These are phyloP conservation scores for Penicillium turbatum DNA, from an alignment of 495 filamentous ascomycete genomes.

Conservation along the genomic window DNA sequence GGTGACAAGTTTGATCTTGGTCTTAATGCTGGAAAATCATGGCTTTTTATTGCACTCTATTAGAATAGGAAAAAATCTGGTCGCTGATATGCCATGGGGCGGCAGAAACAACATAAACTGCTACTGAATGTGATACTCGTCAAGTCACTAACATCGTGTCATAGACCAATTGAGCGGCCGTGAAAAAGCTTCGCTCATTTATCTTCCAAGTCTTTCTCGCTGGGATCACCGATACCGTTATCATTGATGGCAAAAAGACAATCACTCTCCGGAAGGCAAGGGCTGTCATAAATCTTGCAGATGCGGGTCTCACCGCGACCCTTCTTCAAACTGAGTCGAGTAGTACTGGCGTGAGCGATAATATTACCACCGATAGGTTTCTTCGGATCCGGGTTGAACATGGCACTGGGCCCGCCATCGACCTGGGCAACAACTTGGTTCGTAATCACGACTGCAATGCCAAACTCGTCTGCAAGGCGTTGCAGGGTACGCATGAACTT, in stretches of 20 bases:
- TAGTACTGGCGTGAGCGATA: constrained; percentile 95
- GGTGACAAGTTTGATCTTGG: neutral
- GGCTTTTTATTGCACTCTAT: neutral
- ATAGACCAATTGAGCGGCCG: neutral
- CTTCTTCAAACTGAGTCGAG: constrained; percentile 85
- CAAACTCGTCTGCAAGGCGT: constrained; percentile 93
- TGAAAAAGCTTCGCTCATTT: constrained; percentile 34
- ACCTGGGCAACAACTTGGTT: constrained; percentile 99
- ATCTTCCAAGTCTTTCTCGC: constrained; percentile 92
- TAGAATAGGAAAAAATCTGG: neutral
- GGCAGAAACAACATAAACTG: constrained; percentile 11
- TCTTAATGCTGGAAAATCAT: neutral
- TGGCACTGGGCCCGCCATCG: constrained; percentile 87
- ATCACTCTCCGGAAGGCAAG: constrained; percentile 93
- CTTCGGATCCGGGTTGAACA: constrained; percentile 99
- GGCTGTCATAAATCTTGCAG: constrained; percentile 98
- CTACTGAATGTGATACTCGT: constrained; percentile 20
- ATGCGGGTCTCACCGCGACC: constrained; percentile 91
- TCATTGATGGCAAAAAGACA: constrained; percentile 96
- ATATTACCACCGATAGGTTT: constrained; percentile 99
- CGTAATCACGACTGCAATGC: constrained; percentile 96
- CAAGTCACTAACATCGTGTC: constrained; percentile 33
- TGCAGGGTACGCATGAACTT: constrained; percentile 97
- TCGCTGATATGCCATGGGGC: neutral
- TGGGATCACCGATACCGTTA: constrained; percentile 93